Base-by-base conservation (phyloP, 1,284 basidiomycete species). In the Ustilago sp. region DNA sequence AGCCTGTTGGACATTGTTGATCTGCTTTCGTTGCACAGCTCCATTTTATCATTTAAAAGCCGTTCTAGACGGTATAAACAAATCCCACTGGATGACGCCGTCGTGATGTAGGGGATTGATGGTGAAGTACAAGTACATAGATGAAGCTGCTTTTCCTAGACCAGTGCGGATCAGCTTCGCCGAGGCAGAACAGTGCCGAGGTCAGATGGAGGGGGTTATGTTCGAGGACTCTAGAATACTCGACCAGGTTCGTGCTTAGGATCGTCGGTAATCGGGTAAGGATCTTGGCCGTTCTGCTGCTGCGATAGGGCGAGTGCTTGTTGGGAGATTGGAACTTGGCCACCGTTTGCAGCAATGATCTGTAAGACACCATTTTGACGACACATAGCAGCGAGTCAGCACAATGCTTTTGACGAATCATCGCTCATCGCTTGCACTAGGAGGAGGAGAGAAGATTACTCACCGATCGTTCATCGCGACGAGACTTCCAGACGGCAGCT, bases 401-500 rank as follows among this genome's bases (percentile, higher is more conserved):
- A 8, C 43, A 28, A 19, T 45, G 43, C 43, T 45, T n/a, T 45
- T 6, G 7, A 4, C n/a, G 39, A 43, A 17, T 15, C 13, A 43
- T 43, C 15, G 39, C 15, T 31, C 39, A 31, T n/a, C 35, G 36
- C 6, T 50, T 23, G 13, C 28, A 50, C 11, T 45, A 31, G 48
- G 17, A 9, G 23, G 6, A 45, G 15, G 32, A 13, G 8, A 43
- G 17, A 34, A 6, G 3, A 8, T 15, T n/a, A 80, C 80, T 66
- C 67, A 83, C 82, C 35, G 71, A 35, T 9, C 74, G 63, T 34
- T 82, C 80, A 50, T 74, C 82, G 47, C 82, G 73, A 62, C 80
- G 71, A 39, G 78, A 80, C 77, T 83, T 83, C 75, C 79, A 83
- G 4, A 83, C 82, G 7, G 82, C 82, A 45, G 67, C 82, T 43